Conservation (phyloP, 2,329 filamentous ascomycete genomes). For the Ampelomyces quisqualis region DNA sequence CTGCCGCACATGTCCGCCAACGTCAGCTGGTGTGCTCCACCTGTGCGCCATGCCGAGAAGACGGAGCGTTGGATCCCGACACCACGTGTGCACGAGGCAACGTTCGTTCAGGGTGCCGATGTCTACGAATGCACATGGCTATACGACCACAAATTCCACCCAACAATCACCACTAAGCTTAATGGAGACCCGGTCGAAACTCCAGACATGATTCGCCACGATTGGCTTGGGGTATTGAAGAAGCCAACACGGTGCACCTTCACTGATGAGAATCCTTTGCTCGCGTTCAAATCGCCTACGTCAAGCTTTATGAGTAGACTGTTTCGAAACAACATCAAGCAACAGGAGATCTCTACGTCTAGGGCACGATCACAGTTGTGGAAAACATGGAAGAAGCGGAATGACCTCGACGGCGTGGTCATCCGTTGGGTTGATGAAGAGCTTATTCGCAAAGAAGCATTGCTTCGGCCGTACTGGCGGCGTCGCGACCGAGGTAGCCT, state of each 20-base stretch:
- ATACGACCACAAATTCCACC: constrained; percentile 46
- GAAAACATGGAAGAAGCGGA: constrained; percentile 45
- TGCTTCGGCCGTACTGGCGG: constrained; percentile 43
- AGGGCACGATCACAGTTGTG: constrained; percentile 43
- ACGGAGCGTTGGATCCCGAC: constrained; percentile 58
- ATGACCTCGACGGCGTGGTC: constrained; percentile 43
- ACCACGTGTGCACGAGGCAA: constrained; percentile 56
- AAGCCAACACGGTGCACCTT: constrained; percentile 44
- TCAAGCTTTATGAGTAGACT: constrained; percentile 37
- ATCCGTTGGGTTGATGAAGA: constrained; percentile 46
- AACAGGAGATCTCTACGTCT: constrained; percentile 43
- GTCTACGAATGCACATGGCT: constrained; percentile 54
- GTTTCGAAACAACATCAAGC: constrained; percentile 44
- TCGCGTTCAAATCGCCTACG: constrained; percentile 48
- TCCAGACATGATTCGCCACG: constrained; percentile 56
- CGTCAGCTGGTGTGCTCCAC: constrained; percentile 57
- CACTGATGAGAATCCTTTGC: constrained; percentile 54
- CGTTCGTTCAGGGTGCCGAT: constrained; percentile 55
- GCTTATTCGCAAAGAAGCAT: constrained; percentile 38
- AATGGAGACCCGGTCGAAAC: constrained; percentile 55
- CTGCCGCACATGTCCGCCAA: constrained; percentile 57
- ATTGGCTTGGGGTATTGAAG: constrained; percentile 45
- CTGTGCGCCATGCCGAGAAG: constrained; percentile 53
- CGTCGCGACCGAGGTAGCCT: constrained; percentile 42
- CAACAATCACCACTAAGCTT: constrained; percentile 45